Evolutionary conservation across 2,329 filamentous ascomycete genomes (phyloP), one percentile per base, ranked within the genome.

Genomic region (Didymosphaeria variabile): DNA sequence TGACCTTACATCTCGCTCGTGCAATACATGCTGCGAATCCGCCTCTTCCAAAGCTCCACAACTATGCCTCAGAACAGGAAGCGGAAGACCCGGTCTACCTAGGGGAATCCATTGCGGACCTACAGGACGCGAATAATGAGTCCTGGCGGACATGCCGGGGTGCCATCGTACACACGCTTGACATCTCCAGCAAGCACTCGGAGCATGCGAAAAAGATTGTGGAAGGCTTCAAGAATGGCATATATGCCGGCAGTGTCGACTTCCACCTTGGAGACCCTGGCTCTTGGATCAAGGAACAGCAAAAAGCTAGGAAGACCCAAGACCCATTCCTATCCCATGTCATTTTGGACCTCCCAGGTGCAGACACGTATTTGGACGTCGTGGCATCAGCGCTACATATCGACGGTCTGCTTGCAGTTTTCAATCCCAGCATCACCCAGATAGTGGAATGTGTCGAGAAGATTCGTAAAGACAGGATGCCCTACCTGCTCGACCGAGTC

Each of bases 361-460:
- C 89, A 1, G 82, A 91, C 55, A 66, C 74, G 12, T 83, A 86
- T 63, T 63, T 88, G 17, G 77, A 79, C 1, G 79, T 80, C 29
- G 80, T 89, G 23, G 79, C 85, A 5, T 72, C 82, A n/a, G 86
- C 88, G 15, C 77, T 95, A 56, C 86, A 85, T 42, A 82, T 85
- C 1, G 86, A 91, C 69, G 91, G 88, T 0, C 80, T 86, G 9
- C 80, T 94, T 34, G 82, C 90, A 15, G 83, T 93, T 1, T 95
- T 93, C 79, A 88, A 88, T 65, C 92, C 92, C 0, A 92, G 88
- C 68, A 88, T 95, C 60, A 93, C 91, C 10, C 92, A 94, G 75
- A 90, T 94, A 58, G 87, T 85, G 44, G 84, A 88, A 5, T 91
- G 89, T 60, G 80, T 89, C 31, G 79, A 84, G 49, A 75, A 81